phyloP scores from a whole-genome alignment of 495 filamentous ascomycete species.

The Jackrogersella multiformis region DNA sequence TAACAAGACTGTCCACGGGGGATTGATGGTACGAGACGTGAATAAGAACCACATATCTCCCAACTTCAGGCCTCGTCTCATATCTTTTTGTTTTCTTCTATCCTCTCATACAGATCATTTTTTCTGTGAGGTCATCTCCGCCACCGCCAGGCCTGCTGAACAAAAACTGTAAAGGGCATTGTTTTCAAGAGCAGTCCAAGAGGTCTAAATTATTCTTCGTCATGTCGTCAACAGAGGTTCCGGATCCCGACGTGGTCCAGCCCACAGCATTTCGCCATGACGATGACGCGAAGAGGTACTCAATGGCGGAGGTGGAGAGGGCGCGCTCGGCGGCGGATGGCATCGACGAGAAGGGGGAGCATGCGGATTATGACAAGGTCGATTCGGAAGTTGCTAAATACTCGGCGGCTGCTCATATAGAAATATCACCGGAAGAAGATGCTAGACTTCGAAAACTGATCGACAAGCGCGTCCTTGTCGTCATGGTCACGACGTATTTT shows the following conservation, averaged over 20 bases:
- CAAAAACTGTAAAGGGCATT: not conserved
- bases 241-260: slow-evolving; percentile 30
- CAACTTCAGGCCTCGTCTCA: slow-evolving; percentile 2
- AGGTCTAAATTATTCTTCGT: not conserved
- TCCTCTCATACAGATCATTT: not conserved
- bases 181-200: not conserved
- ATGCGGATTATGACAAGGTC: slow-evolving; percentile 62
- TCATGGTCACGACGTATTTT: slow-evolving; percentile 72
- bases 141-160: slow-evolving; percentile 5
- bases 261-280: slow-evolving; percentile 22
- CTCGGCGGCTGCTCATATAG: slow-evolving; percentile 56
- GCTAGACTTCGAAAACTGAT: slow-evolving; percentile 61
- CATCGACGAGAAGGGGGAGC: slow-evolving; percentile 56
- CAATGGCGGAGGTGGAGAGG: slow-evolving; percentile 61
- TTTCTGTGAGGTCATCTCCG: not conserved
- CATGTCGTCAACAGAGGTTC: slow-evolving; percentile 38
- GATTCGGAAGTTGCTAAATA: slow-evolving; percentile 74
- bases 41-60: slow-evolving; percentile 31
- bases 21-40: slow-evolving; percentile 28
- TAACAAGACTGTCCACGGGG: slow-evolving; percentile 14
- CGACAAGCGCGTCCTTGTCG: slow-evolving; percentile 57
- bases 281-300: slow-evolving; percentile 44
- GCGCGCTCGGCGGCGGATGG: slow-evolving; percentile 50
- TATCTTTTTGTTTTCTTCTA: not conserved
- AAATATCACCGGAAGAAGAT: slow-evolving; percentile 65